Conservation (phyloP, 2,329 filamentous ascomycete genomes). For the Colletotrichum incanum region DNA sequence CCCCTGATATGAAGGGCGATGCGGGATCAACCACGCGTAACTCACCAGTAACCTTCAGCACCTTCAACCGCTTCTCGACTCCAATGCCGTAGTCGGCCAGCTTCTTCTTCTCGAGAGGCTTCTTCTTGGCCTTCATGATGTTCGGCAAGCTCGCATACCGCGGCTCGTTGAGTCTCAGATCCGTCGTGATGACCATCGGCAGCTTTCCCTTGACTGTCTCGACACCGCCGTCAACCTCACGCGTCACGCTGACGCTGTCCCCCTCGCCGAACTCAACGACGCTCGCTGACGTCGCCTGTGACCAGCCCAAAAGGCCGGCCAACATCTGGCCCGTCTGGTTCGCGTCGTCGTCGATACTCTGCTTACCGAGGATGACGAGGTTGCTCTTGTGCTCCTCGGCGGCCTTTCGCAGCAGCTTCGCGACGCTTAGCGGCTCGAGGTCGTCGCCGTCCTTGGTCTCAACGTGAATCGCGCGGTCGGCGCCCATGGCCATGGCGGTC, state of each 20-base stretch:
- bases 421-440: slow-evolving; percentile 91
- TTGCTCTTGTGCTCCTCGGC: slow-evolving; percentile 90
- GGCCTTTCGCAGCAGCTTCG: slow-evolving; percentile 87
- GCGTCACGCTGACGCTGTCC: slow-evolving; percentile 82
- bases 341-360: slow-evolving; percentile 97
- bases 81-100: slow-evolving; percentile 87
- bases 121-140: slow-evolving; percentile 99
- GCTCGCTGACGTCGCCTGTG: slow-evolving; percentile 94
- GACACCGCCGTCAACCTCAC: slow-evolving; percentile 95
- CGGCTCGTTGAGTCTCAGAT: slow-evolving; percentile 94
- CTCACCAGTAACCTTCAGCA: slow-evolving; percentile 87
- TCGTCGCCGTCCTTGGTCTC: slow-evolving; percentile 83
- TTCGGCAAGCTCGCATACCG: slow-evolving; percentile 96
- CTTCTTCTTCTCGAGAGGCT: slow-evolving; percentile 94
- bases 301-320: slow-evolving; percentile 91
- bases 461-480: slow-evolving; percentile 91
- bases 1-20: background rate
- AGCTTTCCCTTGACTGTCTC: slow-evolving; percentile 90
- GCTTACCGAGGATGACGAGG: slow-evolving; percentile 94
- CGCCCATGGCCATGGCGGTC: slow-evolving; percentile 99
- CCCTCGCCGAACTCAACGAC: slow-evolving; percentile 83
- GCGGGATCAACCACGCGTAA: slow-evolving; percentile 44
- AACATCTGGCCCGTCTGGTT: slow-evolving; percentile 99
- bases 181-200: slow-evolving; percentile 95
- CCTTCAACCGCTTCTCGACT: slow-evolving; percentile 84